phyloP scores from a whole-genome alignment of 1,139 yeast species.

The Geotrichum klebahnii region DNA sequence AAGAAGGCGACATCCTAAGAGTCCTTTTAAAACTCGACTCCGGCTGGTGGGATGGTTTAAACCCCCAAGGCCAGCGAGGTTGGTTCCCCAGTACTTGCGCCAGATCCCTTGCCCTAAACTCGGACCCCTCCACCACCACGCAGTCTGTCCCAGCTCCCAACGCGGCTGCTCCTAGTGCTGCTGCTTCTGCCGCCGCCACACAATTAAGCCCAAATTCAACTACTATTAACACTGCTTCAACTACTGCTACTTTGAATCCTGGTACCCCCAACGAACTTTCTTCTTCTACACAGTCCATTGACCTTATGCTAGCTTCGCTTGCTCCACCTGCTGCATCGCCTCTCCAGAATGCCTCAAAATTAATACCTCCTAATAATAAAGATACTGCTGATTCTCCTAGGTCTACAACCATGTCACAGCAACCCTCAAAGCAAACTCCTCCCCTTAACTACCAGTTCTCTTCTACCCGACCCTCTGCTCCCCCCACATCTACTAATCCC shows the following conservation, averaged over 20 bases:
- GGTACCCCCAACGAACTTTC: background rate
- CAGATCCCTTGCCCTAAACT: slow-evolving; percentile 10
- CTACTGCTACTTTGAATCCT: background rate
- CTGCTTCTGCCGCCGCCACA: background rate
- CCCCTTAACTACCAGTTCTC: slow-evolving; percentile 7
- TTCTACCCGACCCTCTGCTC: background rate
- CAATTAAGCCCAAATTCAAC: too few species aligned
- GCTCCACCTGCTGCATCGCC: too few species aligned
- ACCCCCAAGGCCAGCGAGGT: slow-evolving; percentile 33
- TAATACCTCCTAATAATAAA: too few species aligned
- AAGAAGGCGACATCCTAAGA: slow-evolving; percentile 55
- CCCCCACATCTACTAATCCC: background rate
- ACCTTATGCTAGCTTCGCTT: too few species aligned
- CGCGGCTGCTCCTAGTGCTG: background rate
- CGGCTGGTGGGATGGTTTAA: slow-evolving; percentile 42
- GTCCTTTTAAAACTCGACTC: slow-evolving; percentile 50
- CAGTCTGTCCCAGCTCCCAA: too few species aligned
- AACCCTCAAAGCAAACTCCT: background rate
- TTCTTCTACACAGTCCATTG: too few species aligned
- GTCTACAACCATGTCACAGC: too few species aligned
- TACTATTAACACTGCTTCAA: background rate
- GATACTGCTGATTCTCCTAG: too few species aligned
- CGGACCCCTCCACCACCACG: background rate
- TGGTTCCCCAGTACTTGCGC: slow-evolving; percentile 40
- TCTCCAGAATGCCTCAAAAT: background rate